These are phyloP conservation scores for Brassica balearica DNA, from an alignment of 441 rosid species.

Conservation along the genomic window DNA sequence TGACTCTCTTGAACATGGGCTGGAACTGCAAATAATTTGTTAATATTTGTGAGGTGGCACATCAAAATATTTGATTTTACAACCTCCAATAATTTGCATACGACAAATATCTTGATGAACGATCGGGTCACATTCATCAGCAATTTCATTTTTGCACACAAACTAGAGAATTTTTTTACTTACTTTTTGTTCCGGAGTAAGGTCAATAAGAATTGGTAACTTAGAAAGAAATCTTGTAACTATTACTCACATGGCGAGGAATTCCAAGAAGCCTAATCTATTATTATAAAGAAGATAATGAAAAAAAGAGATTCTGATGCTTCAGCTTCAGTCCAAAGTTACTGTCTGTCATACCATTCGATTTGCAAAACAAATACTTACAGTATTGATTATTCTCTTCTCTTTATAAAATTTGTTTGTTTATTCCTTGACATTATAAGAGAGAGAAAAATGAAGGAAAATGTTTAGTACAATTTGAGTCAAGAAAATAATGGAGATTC, in stretches of 20 bases:
- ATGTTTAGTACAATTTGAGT: background rate
- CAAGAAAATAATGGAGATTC: background rate
- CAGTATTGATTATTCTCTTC: background rate
- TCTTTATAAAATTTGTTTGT: background rate
- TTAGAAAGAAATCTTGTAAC: constrained; percentile 19
- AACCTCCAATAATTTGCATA: background rate
- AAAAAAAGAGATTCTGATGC: constrained; percentile 16
- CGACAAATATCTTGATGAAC: background rate
- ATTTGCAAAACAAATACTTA: background rate
- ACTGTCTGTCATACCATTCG: background rate
- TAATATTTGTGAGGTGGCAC: constrained; percentile 1
- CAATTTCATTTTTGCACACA: background rate
- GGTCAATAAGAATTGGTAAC: constrained; percentile 17
- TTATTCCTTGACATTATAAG: background rate
- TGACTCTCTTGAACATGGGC: constrained; percentile 18
- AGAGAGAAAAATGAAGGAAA: background rate
- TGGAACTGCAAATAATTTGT: constrained; percentile 8
- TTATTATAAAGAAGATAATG: background rate
- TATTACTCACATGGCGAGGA: constrained; percentile 7
- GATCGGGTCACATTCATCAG: background rate
- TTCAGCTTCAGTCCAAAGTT: constrained; percentile 37
- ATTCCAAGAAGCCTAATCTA: constrained; percentile 2
- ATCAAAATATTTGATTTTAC: background rate
- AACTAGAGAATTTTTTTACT: background rate
- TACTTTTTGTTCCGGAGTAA: background rate